Conservation (phyloP, 1,284 basidiomycete genomes). For the Trichosporon coremiiforme region DNA sequence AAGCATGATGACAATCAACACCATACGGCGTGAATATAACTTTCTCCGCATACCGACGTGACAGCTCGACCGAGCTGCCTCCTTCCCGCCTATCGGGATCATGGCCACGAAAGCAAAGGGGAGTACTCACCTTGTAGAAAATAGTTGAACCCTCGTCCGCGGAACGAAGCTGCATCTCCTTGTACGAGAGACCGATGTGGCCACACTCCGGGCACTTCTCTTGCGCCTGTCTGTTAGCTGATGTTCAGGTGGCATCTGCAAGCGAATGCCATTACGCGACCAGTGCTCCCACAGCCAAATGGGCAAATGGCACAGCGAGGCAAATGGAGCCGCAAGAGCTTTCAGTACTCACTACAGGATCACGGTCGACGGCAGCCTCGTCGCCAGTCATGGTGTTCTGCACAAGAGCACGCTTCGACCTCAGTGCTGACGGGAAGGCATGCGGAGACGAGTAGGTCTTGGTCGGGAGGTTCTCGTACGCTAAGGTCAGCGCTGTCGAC, state of each 20-base stretch:
- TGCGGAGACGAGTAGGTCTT: slow-evolving; percentile 87
- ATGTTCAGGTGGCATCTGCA: no score
- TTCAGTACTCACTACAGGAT: slow-evolving; percentile 60
- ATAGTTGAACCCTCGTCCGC: slow-evolving; percentile 90
- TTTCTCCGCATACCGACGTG: no score
- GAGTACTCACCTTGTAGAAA: slow-evolving; percentile 55
- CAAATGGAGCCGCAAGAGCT: no score
- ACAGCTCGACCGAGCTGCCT: not conserved
- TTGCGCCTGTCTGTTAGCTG: slow-evolving; percentile 65
- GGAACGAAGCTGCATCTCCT: slow-evolving; percentile 68
- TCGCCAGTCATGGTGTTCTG: slow-evolving; percentile 79
- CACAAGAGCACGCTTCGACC: slow-evolving; percentile 82
- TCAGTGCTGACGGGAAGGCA: slow-evolving; percentile 86
- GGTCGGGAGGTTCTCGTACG: slow-evolving; percentile 89
- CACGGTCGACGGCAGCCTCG: slow-evolving; percentile 70
- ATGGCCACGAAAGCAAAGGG: not conserved
- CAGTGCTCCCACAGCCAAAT: no score
- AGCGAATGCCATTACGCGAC: no score
- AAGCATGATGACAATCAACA: not conserved
- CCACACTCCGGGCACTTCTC: slow-evolving; percentile 93
- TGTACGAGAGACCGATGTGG: slow-evolving; percentile 62
- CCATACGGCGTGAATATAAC: not conserved
- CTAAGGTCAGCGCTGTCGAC: slow-evolving; percentile 60
- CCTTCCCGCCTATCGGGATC: no score
- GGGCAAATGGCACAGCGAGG: no score